phyloP scores from a whole-genome alignment of 2,329 filamentous ascomycete genomes.

The Sporothrix pseudoabietina region DNA sequence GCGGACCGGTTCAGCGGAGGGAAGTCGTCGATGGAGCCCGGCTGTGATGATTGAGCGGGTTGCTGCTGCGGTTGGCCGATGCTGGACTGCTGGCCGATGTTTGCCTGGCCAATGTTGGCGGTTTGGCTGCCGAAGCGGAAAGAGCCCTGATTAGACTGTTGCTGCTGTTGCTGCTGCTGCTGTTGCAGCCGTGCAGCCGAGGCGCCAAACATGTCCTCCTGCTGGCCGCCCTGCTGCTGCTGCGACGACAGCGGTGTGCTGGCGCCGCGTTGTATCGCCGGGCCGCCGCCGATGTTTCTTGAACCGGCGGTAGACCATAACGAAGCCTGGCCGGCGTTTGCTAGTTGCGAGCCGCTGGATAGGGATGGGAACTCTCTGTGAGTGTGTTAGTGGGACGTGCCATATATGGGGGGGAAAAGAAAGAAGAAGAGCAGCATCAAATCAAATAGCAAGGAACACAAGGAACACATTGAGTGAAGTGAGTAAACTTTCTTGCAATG shows the following conservation, averaged over 20 bases:
- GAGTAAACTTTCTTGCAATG: background rate
- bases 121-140: conserved; percentile 54
- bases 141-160: conserved; percentile 47
- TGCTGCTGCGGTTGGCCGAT: conserved; percentile 9
- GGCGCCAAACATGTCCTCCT: conserved; percentile 51
- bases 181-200: conserved; percentile 42
- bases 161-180: conserved; percentile 26
- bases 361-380: conserved; percentile 66
- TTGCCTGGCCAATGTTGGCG: conserved; percentile 35
- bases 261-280: conserved; percentile 53
- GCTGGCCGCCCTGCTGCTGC: conserved; percentile 45
- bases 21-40: conserved; percentile 60
- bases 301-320: conserved; percentile 58
- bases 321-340: conserved; percentile 52
- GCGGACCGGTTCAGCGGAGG: conserved; percentile 61
- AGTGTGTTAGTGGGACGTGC: background rate
- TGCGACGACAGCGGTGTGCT: conserved; percentile 55
- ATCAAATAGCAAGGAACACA: background rate
- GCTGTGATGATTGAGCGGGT: conserved; percentile 51
- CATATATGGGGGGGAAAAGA: background rate
- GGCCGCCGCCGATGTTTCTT: conserved; percentile 52
- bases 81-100: background rate
- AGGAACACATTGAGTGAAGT: background rate
- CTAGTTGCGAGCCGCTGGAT: conserved; percentile 61
- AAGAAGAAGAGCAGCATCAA: background rate